Evolutionary conservation across 176 grass and related monocot genomes (phyloP).

Genomic region (Triticum urartu): DNA sequence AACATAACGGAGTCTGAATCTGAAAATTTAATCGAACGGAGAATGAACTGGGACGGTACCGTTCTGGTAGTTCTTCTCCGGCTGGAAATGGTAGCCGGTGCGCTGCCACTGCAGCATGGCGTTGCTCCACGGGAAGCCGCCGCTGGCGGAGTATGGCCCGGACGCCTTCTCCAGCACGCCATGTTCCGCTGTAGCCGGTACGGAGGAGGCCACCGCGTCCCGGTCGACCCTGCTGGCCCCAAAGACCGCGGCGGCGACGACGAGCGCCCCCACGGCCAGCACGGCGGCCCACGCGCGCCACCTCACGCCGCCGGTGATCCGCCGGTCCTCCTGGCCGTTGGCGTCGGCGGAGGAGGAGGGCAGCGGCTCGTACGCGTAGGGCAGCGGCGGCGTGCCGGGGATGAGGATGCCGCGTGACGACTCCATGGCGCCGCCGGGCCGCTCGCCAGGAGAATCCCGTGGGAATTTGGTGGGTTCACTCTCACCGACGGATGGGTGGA

Average conservation of each 20-base stretch:
- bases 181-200: not conserved
- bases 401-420: not conserved
- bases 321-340: not conserved
- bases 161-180: slow-evolving; percentile 59
- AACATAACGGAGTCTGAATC: not conserved
- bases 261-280: not conserved
- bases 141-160: not conserved
- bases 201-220: not conserved
- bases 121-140: slow-evolving; percentile 47
- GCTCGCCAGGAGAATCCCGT: not conserved
- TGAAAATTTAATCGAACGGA: not conserved
- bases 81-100: slow-evolving; percentile 68
- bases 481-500: not conserved
- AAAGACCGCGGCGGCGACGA: not conserved
- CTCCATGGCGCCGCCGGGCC: not conserved
- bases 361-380: not conserved
- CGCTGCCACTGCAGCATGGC: slow-evolving; percentile 64
- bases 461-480: too few species aligned
- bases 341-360: not conserved
- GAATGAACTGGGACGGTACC: not conserved
- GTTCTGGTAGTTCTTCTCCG: slow-evolving; percentile 62
- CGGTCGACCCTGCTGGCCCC: not conserved
- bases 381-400: not conserved
- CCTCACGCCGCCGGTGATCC: not conserved
- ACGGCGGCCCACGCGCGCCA: not conserved